Base-by-base conservation (phyloP, 345 rosid genomes). In the Boechera retrofracta region DNA sequence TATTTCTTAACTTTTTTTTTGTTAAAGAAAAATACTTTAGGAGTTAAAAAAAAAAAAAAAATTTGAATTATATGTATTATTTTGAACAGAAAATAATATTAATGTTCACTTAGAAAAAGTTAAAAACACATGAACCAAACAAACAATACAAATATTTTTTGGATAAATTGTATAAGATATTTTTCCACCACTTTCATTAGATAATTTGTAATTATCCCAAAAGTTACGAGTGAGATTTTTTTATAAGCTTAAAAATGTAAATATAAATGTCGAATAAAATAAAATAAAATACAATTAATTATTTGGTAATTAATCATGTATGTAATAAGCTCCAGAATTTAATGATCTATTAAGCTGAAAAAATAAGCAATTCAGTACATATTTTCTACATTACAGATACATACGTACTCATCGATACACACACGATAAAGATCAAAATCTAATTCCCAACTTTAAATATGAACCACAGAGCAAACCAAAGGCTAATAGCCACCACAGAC, bases 151-250 rank as follows among this genome's bases (percentile, higher is more conserved):
- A 12, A 7, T 11, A 0, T 7, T 10, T 52, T 53, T 54, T 4
- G 24, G 38, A 68, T 68, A 36, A 54, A 33, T 33, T 63, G 15
- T 15, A 74, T 24, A 61, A 61, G 44, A 75, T 62, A 76, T 28
- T 45, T 45, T 59, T 64, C 38, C 4, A 5, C 77, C 77, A 77
- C 81, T 77, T 12, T 73, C 77, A 35, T 38, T 71, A 64, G 81
- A 77, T 77, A 77, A 71, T 77, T 64, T 35, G 5, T 36, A 48
- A n/a, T 57, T 64, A 71, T 71, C 77, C 24, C 5, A 64, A 64
- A 77, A 57, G 73, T 71, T 68, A 71, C 73, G 61, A 71, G 73
- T 39, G 26, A 4, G 4, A 49, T 47, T 36, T 72, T 13, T 51
- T 13, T 51, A 9, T 28, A 26, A 26, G 2, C 28, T 2, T 28